Evolutionary conservation across 805 yeast genomes (phyloP), one percentile per base, ranked within the genome.

Genomic region (Hanseniaspora lindneri): DNA sequence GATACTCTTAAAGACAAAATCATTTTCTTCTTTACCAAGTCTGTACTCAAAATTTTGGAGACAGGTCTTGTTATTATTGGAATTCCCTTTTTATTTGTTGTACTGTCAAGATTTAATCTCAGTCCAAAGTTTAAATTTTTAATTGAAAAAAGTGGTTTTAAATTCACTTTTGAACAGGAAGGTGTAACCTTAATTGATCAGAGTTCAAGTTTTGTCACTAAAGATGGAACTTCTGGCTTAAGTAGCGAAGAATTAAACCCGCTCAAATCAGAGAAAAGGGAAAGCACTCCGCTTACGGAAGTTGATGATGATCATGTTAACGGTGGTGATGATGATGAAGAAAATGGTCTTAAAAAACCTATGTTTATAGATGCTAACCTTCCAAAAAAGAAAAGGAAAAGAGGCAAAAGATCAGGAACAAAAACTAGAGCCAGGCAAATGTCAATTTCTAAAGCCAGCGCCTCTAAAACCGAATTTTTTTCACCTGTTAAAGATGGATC

Each of bases 51-150:
- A 47, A 49, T 62, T 47, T 29, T 71, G 3, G 76, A 73, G 54
- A 69, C 70, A 41, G 58, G 70, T 2, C 44, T 69, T 33, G 60
- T 69, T 46, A 53, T 69, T n/a, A 30, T 65, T 4, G 51, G 69
- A 3, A 53, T 69, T 10, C 53, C 62, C 1, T 46, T 61, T 3
- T 43, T 58, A 1, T 54, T 66, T 1, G 61, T 58, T 13, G 32
- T 62, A 0, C 52, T 65, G 9, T 57, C 61, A 40, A 66, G 53
- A 33, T 51, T 64, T 33, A 58, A 60, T 19, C 54, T 65, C 49
- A 54, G 61, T n/a, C 65, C 67, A 3, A 64, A 66, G 4, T 32
- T 67, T 14, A 56, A 59, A 25, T 52, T 57, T 0, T 35, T 66
- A 1, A 51, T 69, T 16, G 62, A 60, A 44, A 61, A 56, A 42